A percentile compares a stretch with the other conserved stretches of the same genome.
Conservation (phyloP, 2,329 filamentous ascomycete species). For the Capronia coronata region DNA sequence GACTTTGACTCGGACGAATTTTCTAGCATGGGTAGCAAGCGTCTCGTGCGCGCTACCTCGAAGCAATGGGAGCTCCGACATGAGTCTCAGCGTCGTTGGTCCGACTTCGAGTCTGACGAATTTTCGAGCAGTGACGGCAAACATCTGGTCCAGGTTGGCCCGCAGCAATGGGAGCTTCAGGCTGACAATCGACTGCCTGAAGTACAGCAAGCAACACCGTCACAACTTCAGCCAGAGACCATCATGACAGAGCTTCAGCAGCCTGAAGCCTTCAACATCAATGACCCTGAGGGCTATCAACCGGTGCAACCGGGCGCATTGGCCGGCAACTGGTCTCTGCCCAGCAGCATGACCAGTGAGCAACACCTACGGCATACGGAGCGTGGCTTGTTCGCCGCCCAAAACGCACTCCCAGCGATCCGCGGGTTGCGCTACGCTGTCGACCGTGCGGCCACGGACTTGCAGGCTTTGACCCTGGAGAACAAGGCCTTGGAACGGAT, state of each 20-base stretch:
- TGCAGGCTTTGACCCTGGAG: neutral
- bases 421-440: neutral
- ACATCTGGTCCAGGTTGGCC: neutral
- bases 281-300: neutral
- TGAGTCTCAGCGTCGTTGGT: neutral
- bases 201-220: neutral
- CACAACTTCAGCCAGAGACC: neutral
- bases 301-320: neutral
- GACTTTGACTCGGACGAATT: conserved; percentile 6
- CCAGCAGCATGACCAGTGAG: neutral
- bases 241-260: neutral
- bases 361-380: neutral
- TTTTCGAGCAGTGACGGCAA: neutral
- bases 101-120: neutral
- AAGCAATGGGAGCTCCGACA: neutral
- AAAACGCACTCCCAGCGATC: neutral
- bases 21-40: neutral
- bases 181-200: neutral
- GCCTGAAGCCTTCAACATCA: neutral
- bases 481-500: neutral
- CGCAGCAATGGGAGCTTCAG: conserved; percentile 1
- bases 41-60: neutral
- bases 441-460: neutral
- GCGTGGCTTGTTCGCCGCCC: neutral
- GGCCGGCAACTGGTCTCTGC: neutral